Conservation (phyloP, 345 rosid species). For the Eutrema japonicum region DNA sequence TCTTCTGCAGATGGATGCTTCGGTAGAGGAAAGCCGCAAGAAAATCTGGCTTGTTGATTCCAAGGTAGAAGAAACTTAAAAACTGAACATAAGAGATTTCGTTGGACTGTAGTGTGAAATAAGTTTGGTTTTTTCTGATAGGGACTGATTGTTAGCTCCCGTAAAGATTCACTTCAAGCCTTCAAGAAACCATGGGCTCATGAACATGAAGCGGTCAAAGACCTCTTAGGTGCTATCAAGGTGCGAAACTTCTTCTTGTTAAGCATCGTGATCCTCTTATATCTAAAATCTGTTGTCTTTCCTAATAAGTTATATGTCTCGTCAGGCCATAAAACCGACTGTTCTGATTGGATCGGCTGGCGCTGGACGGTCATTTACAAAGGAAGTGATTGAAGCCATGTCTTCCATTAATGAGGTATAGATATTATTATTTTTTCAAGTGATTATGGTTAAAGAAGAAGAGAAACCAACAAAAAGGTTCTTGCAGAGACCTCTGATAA, state of each 20-base stretch:
- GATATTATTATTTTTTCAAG: not conserved
- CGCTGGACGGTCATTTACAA: constrained; percentile 81
- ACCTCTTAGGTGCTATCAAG: constrained; percentile 79
- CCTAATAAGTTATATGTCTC: constrained; percentile 4
- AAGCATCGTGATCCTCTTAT: not conserved
- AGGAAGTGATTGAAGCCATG: constrained; percentile 88
- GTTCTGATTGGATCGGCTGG: constrained; percentile 92
- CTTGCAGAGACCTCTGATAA: constrained; percentile 83
- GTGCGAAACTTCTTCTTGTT: constrained; percentile 43
- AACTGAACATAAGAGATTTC: not conserved
- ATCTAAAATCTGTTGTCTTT: constrained; percentile 11
- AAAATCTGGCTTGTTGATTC: constrained; percentile 98
- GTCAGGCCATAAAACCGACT: constrained; percentile 84
- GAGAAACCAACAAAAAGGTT: constrained; percentile 4
- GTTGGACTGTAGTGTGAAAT: constrained; percentile 2
- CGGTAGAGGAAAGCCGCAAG: constrained; percentile 84
- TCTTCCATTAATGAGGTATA: constrained; percentile 76
- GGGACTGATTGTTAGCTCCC: constrained; percentile 88
- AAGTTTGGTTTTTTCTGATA: constrained; percentile 38
- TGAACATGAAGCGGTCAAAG: constrained; percentile 75
- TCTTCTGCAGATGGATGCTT: constrained; percentile 59
- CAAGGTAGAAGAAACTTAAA: constrained; percentile 55
- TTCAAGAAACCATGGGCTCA: constrained; percentile 99
- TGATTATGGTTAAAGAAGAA: not conserved
- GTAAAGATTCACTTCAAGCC: constrained; percentile 83